Evolutionary conservation across 345 rosid genomes (phyloP).

Genomic region (Dimocarpus longan): DNA sequence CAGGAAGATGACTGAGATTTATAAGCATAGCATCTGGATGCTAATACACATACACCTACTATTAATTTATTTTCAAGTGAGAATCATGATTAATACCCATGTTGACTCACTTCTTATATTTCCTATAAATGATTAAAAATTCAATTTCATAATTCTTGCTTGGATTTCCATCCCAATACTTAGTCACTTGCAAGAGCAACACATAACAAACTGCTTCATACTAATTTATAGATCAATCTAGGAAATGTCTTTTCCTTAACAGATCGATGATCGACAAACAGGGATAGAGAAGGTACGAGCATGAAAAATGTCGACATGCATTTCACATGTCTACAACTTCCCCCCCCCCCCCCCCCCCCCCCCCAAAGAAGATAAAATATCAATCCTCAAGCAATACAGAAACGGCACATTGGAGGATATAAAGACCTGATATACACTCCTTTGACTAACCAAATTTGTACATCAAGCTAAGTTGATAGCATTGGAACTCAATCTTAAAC

Average conservation of each 20-base stretch:
- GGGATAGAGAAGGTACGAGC: neutral
- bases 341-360: too few species aligned
- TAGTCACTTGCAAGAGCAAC: too few species aligned
- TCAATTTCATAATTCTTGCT: too few species aligned
- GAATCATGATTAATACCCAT: too few species aligned
- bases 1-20: too few species aligned
- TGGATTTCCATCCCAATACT: too few species aligned
- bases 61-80: too few species aligned
- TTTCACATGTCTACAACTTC: neutral
- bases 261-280: neutral
- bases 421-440: conserved; percentile 8
- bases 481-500: conserved; percentile 15
- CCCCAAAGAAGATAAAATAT: conserved; percentile 2
- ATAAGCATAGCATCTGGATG: too few species aligned
- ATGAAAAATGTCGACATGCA: neutral
- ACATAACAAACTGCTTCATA: neutral
- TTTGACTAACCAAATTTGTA: conserved; percentile 17
- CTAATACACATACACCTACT: too few species aligned
- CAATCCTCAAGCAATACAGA: conserved; percentile 19
- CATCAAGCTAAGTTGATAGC: conserved; percentile 12
- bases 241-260: neutral
- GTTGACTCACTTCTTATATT: too few species aligned
- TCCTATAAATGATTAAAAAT: too few species aligned
- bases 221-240: too few species aligned
- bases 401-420: conserved; percentile 1